These are phyloP conservation scores for Sporothrix pseudoabietina DNA, from an alignment of 2,329 filamentous ascomycete species.

Conservation along the genomic window DNA sequence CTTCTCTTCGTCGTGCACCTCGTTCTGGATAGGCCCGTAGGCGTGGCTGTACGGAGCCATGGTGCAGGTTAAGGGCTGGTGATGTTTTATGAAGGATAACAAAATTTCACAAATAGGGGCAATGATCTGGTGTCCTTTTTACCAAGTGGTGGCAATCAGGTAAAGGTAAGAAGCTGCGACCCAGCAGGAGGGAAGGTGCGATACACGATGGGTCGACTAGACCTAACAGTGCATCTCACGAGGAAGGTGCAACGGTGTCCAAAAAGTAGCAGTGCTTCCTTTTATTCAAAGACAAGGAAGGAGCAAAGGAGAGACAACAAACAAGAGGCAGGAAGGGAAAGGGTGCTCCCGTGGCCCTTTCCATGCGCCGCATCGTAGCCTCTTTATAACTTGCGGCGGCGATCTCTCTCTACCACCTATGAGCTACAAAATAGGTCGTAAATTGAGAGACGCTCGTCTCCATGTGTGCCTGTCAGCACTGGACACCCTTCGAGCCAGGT, in stretches of 20 bases:
- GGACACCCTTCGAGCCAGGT: background rate
- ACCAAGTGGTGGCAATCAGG: background rate
- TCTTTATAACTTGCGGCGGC: slow-evolving; percentile 15
- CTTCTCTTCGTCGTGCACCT: slow-evolving; percentile 18
- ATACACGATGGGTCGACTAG: background rate
- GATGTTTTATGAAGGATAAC: background rate
- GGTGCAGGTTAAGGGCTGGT: background rate
- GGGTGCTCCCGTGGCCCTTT: background rate
- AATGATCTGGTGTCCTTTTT: background rate
- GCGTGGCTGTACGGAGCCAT: slow-evolving; percentile 13
- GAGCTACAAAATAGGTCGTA: background rate
- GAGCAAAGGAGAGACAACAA: background rate
- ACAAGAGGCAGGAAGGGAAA: background rate
- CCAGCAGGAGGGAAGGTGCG: background rate
- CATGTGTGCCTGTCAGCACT: background rate
- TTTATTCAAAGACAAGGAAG: background rate
- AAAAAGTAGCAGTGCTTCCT: background rate
- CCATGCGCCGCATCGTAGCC: slow-evolving; percentile 17
- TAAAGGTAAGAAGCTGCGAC: background rate
- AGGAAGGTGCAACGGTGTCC: slow-evolving; percentile 2
- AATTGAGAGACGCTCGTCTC: background rate
- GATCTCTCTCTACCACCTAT: background rate
- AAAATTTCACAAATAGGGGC: background rate
- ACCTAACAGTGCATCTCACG: background rate
- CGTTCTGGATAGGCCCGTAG: slow-evolving; percentile 4